Evolutionary conservation across 225 moss, liverwort and hornwort species (phyloP).

Genomic region (Physcomitrium patens): DNA sequence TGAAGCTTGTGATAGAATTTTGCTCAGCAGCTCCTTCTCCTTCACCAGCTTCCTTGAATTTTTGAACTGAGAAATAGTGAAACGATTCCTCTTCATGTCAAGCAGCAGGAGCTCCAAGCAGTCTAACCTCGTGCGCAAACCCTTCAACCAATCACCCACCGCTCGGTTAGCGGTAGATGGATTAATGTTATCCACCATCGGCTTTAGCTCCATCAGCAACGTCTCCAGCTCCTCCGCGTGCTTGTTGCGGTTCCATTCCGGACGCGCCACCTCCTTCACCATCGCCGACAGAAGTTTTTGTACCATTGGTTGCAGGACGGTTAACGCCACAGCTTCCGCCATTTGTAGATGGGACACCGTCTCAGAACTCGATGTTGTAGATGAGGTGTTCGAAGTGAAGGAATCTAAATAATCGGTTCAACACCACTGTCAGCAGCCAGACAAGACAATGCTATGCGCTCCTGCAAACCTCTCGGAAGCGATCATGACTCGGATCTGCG

Average conservation of each 20-base stretch:
- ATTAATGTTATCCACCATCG: slow-evolving; percentile 4
- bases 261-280: not conserved
- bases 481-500: no score
- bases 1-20: slow-evolving; percentile 9
- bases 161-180: not conserved
- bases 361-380: no score
- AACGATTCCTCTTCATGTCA: not conserved
- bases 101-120: not conserved
- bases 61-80: not conserved
- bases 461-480: no score
- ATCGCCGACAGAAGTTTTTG: not conserved
- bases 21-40: not conserved
- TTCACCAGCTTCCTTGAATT: slow-evolving; percentile 8
- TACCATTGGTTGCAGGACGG: no score
- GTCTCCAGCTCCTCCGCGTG: not conserved
- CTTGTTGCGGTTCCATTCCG: slow-evolving; percentile 12
- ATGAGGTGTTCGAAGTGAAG: no score
- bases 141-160: no score
- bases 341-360: not conserved
- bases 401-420: no score
- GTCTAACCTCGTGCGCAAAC: slow-evolving; percentile 23
- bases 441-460: no score
- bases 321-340: not conserved
- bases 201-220: slow-evolving; percentile 12
- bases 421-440: no score